Base-by-base conservation (phyloP, 768 basidiomycete genomes). In the Tulasnella sp. region DNA sequence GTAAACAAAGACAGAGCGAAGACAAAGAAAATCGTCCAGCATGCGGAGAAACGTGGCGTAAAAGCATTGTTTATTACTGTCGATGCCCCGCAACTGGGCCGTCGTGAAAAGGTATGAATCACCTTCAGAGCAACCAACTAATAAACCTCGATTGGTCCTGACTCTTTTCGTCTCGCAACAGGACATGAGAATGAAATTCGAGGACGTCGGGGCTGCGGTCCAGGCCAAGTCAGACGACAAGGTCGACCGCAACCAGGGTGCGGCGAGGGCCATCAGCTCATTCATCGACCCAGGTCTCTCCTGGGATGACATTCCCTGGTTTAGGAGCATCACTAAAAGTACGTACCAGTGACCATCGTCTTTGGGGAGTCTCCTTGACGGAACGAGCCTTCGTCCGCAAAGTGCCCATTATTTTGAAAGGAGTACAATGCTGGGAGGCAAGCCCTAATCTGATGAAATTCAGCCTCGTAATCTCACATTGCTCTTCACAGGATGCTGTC, bases 151-250 rank as follows among this genome's bases (percentile, higher is more conserved):
- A 75, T 68, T 39, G 1, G n/a, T 74, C 74, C 31, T 80, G 27
- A 56, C 36, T 31, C 73, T 21, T 12, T 38, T 68, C n/a, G 77
- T 21, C 19, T 48, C 21, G 44, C 56, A 19, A n/a, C 71, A 90
- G 91, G 97, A 99, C 83, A 98, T 99, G 96, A 89, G 97, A 36
- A 93, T 93, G 91, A 97, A 96, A 84, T 98, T 98, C 80, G 94
- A 93, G 52, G 95, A 93, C 2, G 93, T 92, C 44, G 91, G 91
- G 3, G 86, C 88, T 19, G 84, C 87, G 52, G 88, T 87, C 10
- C 89, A 89, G 83, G 86, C 86, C n/a, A 85, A 85, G 18, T 85
- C 87, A 21, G 85, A 85, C 40, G 87, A 88, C 39, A 86, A 85
- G 39, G 90, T 96, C 68, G 92, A 96, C 83, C 90, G 93, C 62